Evolutionary conservation across 768 basidiomycete genomes (phyloP), one percentile per base, ranked within the genome.

Genomic region (Suillus subalutaceus): DNA sequence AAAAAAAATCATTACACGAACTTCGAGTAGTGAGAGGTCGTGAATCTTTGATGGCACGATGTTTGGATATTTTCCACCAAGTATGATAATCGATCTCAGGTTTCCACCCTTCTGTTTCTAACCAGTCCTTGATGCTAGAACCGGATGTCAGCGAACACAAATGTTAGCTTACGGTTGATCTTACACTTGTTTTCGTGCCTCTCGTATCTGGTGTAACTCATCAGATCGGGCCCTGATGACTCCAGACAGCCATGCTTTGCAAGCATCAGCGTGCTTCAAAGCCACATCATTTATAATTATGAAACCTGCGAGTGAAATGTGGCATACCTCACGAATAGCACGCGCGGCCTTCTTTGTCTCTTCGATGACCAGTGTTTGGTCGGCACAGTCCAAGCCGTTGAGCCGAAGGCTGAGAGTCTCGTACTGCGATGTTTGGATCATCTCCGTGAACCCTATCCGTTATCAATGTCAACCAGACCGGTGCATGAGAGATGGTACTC

Each of bases 1-100:
- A 20, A 43, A 41, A 58, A 32, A 37, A 23, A 53, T 26, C 13
- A 55, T 48, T 41, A 56, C 40, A 58, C 64, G 18, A 32, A 75
- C 75, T 66, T 69, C 69, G 52, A 30, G 68, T 68, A 32, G 77
- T 71, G 23, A 75, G 50, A 52, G 63, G 32, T 32, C 70, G 77
- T 5, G 74, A 69, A 55, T 37, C 71, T 52, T 66, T 74, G 52
- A 78, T 76, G 40, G 75, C 62, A 16, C 72, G 64, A 63, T 77
- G 77, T 44, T 66, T 72, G 67, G 74, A 68, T 20, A 76, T 71
- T 30, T 74, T 77, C 30, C 75, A 72, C 75, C 75, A 78, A 30
- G 72, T 72, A 65, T 77, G 73, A 68, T 70, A 48, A 50, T 74
- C 69, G 4, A 76, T 72, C 52, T 78, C 75, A 48, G 75, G 69